Conservation (phyloP, 2,329 filamentous ascomycete species). For the Colletotrichum somersetense region DNA sequence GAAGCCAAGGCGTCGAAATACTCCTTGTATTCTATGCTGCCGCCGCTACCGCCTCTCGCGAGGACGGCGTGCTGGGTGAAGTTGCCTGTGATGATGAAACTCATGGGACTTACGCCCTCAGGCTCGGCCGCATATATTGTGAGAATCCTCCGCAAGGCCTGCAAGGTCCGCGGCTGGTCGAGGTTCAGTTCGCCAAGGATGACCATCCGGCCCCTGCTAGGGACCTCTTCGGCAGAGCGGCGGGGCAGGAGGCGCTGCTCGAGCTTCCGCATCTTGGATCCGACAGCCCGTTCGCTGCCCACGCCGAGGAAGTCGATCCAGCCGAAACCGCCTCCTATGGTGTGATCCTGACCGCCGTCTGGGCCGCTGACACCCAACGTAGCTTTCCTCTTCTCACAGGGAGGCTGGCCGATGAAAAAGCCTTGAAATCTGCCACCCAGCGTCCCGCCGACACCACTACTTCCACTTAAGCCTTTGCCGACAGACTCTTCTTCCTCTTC, state of each 20-base stretch:
- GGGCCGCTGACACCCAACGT: conserved; percentile 79
- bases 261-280: conserved; percentile 84
- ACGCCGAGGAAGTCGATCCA: conserved; percentile 97
- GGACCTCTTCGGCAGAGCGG: conserved; percentile 50
- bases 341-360: conserved; percentile 69
- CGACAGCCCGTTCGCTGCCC: conserved; percentile 88
- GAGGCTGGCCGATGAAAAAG: conserved; percentile 91
- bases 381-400: conserved; percentile 84
- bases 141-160: conserved; percentile 85
- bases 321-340: conserved; percentile 85
- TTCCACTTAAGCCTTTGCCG: conserved; percentile 78
- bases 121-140: conserved; percentile 77
- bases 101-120: conserved; percentile 76
- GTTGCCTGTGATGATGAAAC: conserved; percentile 88
- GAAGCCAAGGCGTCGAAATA: conserved; percentile 90
- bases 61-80: conserved; percentile 78
- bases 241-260: conserved; percentile 75
- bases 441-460: conserved; percentile 86
- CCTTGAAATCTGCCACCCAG: conserved; percentile 94
- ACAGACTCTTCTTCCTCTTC: conserved; percentile 86
- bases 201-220: conserved; percentile 69
- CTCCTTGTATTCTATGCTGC: conserved; percentile 97
- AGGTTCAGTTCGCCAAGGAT: conserved; percentile 89
- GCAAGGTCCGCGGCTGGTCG: conserved; percentile 83
- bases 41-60: conserved; percentile 76